Percentiles rank a stretch among this genome's conserved stretches.
Evolutionary conservation across 2,329 filamentous ascomycete genomes (phyloP).

Genomic region (Colletotrichum karsti): DNA sequence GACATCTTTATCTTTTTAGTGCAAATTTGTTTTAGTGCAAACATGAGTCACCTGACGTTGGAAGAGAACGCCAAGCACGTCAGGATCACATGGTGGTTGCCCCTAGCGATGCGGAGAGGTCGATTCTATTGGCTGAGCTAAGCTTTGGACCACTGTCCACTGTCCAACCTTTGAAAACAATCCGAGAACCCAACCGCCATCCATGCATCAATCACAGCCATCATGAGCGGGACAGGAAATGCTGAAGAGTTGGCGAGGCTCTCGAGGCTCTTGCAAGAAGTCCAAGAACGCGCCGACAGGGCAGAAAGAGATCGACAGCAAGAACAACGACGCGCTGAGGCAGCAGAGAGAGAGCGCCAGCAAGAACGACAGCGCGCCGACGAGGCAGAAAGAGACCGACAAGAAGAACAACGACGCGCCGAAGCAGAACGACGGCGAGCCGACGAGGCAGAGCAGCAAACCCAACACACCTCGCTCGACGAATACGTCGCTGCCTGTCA

Average conservation of each 20-base stretch:
- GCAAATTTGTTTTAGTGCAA: too few species aligned
- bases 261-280: not conserved
- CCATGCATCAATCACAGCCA: not conserved
- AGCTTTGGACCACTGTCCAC: not conserved
- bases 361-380: constrained; percentile 9
- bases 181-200: not conserved
- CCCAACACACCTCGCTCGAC: constrained; percentile 33
- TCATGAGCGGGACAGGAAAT: not conserved
- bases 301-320: not conserved
- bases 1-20: too few species aligned
- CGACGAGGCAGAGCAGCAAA: constrained; percentile 24
- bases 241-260: not conserved
- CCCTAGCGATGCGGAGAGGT: not conserved
- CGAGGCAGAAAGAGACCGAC: constrained; percentile 18
- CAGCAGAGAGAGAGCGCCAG: not conserved
- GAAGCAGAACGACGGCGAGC: not conserved
- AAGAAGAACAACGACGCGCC: not conserved
- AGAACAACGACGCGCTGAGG: not conserved
- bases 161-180: not conserved
- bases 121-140: not conserved
- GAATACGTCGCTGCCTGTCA: constrained; percentile 43
- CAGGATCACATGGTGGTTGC: not conserved
- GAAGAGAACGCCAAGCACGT: not conserved
- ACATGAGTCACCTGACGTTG: too few species aligned
- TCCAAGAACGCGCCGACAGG: not conserved